phyloP scores from a whole-genome alignment of 257 asterid genomes.

The Gynochthodes officinalis region DNA sequence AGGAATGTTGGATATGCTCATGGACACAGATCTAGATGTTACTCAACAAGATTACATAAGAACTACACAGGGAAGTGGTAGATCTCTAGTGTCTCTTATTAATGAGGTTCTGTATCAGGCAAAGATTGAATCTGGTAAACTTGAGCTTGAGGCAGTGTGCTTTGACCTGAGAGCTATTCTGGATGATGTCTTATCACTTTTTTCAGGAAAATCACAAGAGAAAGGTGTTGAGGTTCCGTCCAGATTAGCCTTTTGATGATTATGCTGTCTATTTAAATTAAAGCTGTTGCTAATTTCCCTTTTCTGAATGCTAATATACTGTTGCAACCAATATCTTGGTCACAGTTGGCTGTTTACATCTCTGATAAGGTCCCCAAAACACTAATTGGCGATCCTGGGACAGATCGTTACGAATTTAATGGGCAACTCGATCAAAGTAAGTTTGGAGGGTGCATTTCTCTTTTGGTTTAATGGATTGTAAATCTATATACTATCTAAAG shows the following conservation, averaged over 20 bases:
- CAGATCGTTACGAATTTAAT: constrained; percentile 87
- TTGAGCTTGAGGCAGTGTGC: constrained; percentile 81
- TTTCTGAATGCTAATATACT: neutral
- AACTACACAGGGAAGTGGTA: constrained; percentile 98
- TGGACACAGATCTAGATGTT: constrained; percentile 90
- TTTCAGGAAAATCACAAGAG: constrained; percentile 86
- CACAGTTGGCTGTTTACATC: constrained; percentile 89
- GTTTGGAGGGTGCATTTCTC: constrained; percentile 19
- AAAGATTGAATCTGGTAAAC: constrained; percentile 97
- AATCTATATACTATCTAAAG: neutral
- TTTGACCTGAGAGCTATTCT: constrained; percentile 42
- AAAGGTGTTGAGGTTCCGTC: constrained; percentile 80
- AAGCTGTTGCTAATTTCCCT: constrained; percentile 18
- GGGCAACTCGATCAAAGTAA: constrained; percentile 94
- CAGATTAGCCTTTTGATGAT: constrained; percentile 8
- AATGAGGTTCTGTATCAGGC: constrained; percentile 95
- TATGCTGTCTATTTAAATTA: constrained; percentile 32
- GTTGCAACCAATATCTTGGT: constrained; percentile 22
- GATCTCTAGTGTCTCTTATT: constrained; percentile 93
- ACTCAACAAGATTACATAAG: constrained; percentile 92
- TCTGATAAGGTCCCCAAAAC: constrained; percentile 73
- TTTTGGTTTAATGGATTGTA: neutral
- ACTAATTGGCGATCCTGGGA: constrained; percentile 87
- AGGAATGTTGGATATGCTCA: constrained; percentile 99
- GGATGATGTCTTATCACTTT: constrained; percentile 55